Evolutionary conservation across 257 asterid genomes (phyloP), one percentile per base, ranked within the genome.

Genomic region (Nicotiana tabacum): DNA sequence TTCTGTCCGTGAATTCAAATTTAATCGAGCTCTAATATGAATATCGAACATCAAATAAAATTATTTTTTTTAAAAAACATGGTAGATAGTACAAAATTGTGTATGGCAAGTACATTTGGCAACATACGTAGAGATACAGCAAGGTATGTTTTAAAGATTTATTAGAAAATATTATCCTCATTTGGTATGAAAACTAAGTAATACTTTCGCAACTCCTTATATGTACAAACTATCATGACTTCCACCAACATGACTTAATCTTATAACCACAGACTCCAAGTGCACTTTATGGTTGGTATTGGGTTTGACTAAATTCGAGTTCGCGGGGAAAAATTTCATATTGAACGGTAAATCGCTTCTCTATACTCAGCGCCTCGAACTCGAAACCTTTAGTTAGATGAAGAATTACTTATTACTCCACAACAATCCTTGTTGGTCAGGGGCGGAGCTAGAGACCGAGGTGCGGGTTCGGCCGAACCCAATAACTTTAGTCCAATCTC

Each of bases 81-180:
- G 13, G 51, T 66, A 13, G 8, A 67, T 43, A 12, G 81, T 46
- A 78, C 60, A 5, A 18, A 32, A 57, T 3, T 24, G 30, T 33
- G 7, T 21, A 32, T 33, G 9, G 48, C 27, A 78, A 48, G 24
- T 48, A 13, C 11, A 6, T 33, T 64, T 56, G 46, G 72, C 62
- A 15, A 65, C 21, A 87, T 68, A 83, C 83, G 84, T 85, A 67
- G 81, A 85, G 57, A 85, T 80, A 74, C 87, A 85, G 82, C 87
- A 83, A 87, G 35, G 46, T 61, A 10, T 56, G 24, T 60, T 79
- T 77, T 37, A 13, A 37, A 77, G 57, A 37, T 72, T 55, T 33
- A 81, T 12, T 66, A 81, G n/a, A 82, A 79, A 84, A 89, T 29
- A 82, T 87, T 89, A 85, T 83, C 86, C 74, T 67, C 4, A 12